Evolutionary conservation across 2,329 filamentous ascomycete genomes (phyloP).

Genomic region (Immersiporthe knoxdaviesiana): DNA sequence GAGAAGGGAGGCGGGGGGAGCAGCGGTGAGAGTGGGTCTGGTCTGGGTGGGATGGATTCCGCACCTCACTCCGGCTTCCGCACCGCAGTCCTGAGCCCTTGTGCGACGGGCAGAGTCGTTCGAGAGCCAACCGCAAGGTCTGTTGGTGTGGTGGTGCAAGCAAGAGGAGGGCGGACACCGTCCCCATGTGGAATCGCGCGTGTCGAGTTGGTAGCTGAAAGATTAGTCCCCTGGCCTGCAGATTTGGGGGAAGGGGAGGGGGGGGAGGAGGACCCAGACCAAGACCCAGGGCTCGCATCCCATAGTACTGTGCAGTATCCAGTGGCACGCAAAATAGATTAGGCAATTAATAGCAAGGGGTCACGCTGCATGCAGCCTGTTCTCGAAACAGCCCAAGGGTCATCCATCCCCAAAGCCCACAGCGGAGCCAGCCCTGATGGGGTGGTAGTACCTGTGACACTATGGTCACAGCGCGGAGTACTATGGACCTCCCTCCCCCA

Average conservation of each 20-base stretch:
- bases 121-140: constrained; percentile 1
- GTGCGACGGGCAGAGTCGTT: constrained; percentile 13
- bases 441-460: not conserved
- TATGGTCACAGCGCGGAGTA: too few relatives aligned
- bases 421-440: not conserved
- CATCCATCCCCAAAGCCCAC: not conserved
- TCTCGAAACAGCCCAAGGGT: not conserved
- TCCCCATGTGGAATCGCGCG: constrained; percentile 27
- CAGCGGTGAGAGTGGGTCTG: not conserved
- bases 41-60: constrained; percentile 3
- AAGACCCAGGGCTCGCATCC: constrained; percentile 7
- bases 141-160: constrained; percentile 7
- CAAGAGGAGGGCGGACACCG: constrained; percentile 7
- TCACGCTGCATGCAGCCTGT: constrained; percentile 1
- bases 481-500: not conserved
- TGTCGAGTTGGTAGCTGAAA: constrained; percentile 29
- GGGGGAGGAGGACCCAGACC: not conserved
- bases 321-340: constrained; percentile 3
- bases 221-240: constrained; percentile 29
- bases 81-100: constrained; percentile 15
- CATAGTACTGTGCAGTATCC: not conserved
- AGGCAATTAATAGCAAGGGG: not conserved
- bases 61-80: constrained; percentile 2
- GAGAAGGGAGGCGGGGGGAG: not conserved
- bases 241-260: not conserved